Conservation (phyloP, 2,329 filamentous ascomycete genomes). For the Penicillium paneum region DNA sequence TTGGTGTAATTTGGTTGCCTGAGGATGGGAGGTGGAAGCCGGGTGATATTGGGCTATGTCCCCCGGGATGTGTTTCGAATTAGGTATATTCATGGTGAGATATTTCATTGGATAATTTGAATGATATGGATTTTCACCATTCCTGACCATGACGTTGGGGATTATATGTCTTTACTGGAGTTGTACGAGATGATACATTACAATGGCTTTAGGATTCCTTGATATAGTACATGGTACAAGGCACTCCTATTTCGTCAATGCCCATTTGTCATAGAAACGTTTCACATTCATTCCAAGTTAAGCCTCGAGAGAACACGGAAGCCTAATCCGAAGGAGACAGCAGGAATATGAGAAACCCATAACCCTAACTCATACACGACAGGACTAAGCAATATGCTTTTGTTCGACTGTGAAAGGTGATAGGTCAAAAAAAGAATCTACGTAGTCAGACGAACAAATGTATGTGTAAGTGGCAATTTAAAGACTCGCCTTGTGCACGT, state of each 20-base stretch:
- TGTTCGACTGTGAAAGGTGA: not conserved
- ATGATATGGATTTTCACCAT: not conserved
- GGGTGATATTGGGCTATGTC: not conserved
- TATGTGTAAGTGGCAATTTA: not conserved
- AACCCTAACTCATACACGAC: not conserved
- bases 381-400: not conserved
- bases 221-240: not conserved
- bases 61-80: not conserved
- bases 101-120: not conserved
- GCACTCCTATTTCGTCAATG: not conserved
- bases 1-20: not conserved
- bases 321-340: not conserved
- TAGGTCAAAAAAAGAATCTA: not conserved
- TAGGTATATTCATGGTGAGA: no score
- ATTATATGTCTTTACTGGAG: not conserved
- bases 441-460: not conserved
- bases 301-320: not conserved
- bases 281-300: not conserved
- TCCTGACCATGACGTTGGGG: not conserved
- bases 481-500: slow-evolving; percentile 5
- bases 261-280: not conserved
- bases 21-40: not conserved
- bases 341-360: not conserved
- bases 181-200: not conserved
- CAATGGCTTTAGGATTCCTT: not conserved